Evolutionary conservation across 306 rosid genomes (phyloP).

Genomic region (Prunus salicina): DNA sequence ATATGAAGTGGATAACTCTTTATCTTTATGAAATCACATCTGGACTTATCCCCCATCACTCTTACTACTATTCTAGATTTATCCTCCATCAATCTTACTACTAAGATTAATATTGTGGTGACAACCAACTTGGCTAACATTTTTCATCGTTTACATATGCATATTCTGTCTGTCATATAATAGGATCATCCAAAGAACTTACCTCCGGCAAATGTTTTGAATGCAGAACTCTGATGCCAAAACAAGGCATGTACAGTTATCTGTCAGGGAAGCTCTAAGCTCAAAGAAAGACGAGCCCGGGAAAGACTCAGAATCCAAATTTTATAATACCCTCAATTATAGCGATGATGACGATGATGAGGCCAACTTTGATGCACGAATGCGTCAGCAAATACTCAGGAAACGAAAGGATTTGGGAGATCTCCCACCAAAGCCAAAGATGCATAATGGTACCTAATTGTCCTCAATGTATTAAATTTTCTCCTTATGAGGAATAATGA

Average conservation of each 20-base stretch:
- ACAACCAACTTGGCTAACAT: background rate
- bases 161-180: background rate
- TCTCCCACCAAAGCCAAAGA: conserved; percentile 57
- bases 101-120: background rate
- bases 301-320: conserved; percentile 43
- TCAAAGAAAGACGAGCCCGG: conserved; percentile 66
- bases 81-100: background rate
- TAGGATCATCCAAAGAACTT: background rate
- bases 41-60: background rate
- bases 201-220: background rate
- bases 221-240: conserved; percentile 52
- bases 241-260: conserved; percentile 65
- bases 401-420: conserved; percentile 74
- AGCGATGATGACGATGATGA: conserved; percentile 51
- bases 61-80: background rate
- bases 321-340: conserved; percentile 32
- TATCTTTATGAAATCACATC: background rate
- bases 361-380: conserved; percentile 80
- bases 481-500: background rate
- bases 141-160: background rate
- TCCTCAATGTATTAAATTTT: background rate
- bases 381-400: conserved; percentile 81
- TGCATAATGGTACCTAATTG: conserved; percentile 48
- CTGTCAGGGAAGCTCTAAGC: conserved; percentile 77
- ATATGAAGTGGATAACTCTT: background rate